These are phyloP conservation scores for Blastomyces parvus DNA, from an alignment of 2,329 filamentous ascomycete genomes.

Conservation along the genomic window DNA sequence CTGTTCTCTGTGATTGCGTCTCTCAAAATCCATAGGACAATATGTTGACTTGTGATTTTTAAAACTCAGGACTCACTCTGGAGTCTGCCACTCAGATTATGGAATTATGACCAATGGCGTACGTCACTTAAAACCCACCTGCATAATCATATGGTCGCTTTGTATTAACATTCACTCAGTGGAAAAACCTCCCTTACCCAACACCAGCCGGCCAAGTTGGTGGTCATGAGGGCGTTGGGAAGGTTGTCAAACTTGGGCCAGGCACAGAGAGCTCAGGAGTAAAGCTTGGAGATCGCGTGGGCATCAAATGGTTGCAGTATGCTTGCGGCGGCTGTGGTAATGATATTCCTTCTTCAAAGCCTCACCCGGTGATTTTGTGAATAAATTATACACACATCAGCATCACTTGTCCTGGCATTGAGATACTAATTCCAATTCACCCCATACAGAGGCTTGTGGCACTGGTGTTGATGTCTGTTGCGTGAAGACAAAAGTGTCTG, in stretches of 20 bases:
- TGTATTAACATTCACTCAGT: constrained; percentile 25
- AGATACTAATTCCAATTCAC: constrained; percentile 8
- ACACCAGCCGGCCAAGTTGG: constrained; percentile 55
- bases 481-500: constrained; percentile 49
- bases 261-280: constrained; percentile 47
- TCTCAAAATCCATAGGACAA: not conserved
- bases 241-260: constrained; percentile 55
- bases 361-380: not conserved
- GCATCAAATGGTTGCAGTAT: constrained; percentile 57
- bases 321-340: constrained; percentile 47
- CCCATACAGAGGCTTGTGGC: constrained; percentile 39
- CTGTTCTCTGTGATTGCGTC: not conserved
- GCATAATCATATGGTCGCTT: not conserved
- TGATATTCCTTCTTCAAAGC: constrained; percentile 13
- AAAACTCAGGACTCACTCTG: constrained; percentile 48
- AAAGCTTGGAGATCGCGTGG: constrained; percentile 59
- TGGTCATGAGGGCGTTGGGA: constrained; percentile 60
- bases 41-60: not conserved
- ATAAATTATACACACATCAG: not conserved
- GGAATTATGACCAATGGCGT: constrained; percentile 45
- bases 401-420: not conserved
- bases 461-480: constrained; percentile 48
- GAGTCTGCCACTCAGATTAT: constrained; percentile 56
- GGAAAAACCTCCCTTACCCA: constrained; percentile 48
- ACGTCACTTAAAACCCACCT: constrained; percentile 11